Evolutionary conservation across 352 stramenopile species (phyloP).

Genomic region (Phytopythium mirpurense): DNA sequence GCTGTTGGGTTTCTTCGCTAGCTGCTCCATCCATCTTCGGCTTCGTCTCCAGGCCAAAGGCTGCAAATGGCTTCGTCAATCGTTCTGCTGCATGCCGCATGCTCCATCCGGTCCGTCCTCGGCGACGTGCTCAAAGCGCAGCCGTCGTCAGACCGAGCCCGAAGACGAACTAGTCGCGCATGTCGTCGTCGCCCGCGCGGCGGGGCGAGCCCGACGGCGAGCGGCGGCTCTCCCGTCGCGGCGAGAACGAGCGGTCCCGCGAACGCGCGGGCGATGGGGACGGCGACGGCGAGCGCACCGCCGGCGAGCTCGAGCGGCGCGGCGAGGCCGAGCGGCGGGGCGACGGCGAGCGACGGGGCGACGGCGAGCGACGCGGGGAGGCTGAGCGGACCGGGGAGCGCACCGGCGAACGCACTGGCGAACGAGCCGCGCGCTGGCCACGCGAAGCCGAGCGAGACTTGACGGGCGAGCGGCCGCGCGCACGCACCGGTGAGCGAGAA

Average conservation of each 20-base stretch:
- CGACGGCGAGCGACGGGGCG: conserved; percentile 24
- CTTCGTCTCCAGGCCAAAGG: no score
- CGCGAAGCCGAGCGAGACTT: conserved; percentile 34
- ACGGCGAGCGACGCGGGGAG: conserved; percentile 24
- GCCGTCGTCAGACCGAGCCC: not conserved
- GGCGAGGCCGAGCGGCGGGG: conserved; percentile 12
- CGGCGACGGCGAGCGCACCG: conserved; percentile 30
- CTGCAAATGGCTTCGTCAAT: not conserved
- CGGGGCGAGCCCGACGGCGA: conserved; percentile 55
- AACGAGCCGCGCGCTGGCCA: conserved; percentile 36
- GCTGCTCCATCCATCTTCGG: not conserved
- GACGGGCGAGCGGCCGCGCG: conserved; percentile 27
- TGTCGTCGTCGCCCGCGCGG: conserved; percentile 22
- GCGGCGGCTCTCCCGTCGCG: conserved; percentile 35
- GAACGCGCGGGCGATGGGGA: conserved; percentile 34
- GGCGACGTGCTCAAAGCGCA: not conserved
- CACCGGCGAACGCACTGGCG: conserved; percentile 32
- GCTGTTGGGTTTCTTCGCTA: conserved; percentile 3
- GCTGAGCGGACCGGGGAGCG: conserved; percentile 42
- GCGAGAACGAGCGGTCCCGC: conserved; percentile 44
- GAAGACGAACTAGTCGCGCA: conserved; percentile 46
- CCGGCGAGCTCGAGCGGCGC: conserved; percentile 26
- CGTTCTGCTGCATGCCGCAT: not conserved
- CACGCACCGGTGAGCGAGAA: conserved; percentile 14
- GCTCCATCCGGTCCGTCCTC: not conserved